Evolutionary conservation across 2,329 filamentous ascomycete genomes (phyloP).

Genomic region (Aureobasidium sp.): DNA sequence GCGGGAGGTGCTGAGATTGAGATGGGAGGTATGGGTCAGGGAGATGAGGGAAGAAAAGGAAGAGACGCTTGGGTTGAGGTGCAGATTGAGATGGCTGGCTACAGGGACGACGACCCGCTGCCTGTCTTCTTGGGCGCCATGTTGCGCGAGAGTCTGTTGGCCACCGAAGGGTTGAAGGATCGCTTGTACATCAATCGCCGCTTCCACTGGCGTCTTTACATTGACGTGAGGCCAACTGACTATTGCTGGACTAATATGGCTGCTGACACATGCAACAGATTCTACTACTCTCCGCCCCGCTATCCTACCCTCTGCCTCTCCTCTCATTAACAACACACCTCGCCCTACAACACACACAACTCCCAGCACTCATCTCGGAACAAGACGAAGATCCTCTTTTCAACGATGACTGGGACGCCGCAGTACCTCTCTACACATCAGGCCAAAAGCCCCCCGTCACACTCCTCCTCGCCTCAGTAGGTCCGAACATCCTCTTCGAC

Average conservation of each 20-base stretch:
- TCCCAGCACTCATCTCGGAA: slow-evolving; percentile 88
- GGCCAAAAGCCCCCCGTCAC: slow-evolving; percentile 80
- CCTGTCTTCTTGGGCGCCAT: slow-evolving; percentile 91
- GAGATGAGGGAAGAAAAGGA: slow-evolving; percentile 29
- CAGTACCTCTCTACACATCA: slow-evolving; percentile 73
- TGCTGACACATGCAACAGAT: slow-evolving; percentile 61
- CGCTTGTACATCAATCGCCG: slow-evolving; percentile 87
- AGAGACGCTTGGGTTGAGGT: slow-evolving; percentile 82
- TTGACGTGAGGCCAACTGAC: slow-evolving; percentile 74
- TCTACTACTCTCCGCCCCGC: slow-evolving; percentile 89
- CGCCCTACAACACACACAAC: slow-evolving; percentile 86
- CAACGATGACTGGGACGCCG: slow-evolving; percentile 96
- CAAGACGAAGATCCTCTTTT: slow-evolving; percentile 97
- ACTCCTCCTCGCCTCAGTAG: slow-evolving; percentile 88
- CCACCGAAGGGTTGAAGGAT: slow-evolving; percentile 70
- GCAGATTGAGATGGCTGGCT: slow-evolving; percentile 90
- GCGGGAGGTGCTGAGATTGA: slow-evolving; percentile 44
- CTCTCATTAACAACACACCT: slow-evolving; percentile 95
- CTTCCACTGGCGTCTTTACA: slow-evolving; percentile 97
- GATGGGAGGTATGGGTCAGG: slow-evolving; percentile 42
- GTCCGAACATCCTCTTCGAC: slow-evolving; percentile 93
- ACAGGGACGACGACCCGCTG: slow-evolving; percentile 89
- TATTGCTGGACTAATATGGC: background rate
- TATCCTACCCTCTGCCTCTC: slow-evolving; percentile 93
- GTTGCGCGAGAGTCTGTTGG: slow-evolving; percentile 87